Evolutionary conservation across 78 protist species (phyloP).

Genomic region (Dictyostelium intermedium): DNA sequence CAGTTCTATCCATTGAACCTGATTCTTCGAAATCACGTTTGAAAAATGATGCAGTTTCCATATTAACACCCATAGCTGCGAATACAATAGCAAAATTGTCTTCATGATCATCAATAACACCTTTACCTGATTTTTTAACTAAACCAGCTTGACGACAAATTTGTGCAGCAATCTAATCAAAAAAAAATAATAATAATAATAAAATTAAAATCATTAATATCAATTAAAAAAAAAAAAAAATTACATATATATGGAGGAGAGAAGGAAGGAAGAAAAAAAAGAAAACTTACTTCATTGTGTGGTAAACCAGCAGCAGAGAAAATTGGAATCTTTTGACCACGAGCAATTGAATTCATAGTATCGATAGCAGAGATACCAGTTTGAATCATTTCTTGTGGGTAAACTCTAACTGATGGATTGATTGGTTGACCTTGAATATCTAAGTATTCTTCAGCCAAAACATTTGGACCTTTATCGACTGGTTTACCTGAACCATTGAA

Average conservation of each 20-base stretch:
- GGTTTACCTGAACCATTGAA: constrained; percentile 99
- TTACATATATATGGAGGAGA: too few species aligned
- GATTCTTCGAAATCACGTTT: constrained; percentile 98
- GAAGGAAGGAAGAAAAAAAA: too few species aligned
- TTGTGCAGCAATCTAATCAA: constrained; percentile 96
- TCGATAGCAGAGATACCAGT: constrained; percentile 99
- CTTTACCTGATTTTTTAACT: constrained; percentile 89
- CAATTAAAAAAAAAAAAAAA: background rate
- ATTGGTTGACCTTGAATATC: constrained; percentile 98
- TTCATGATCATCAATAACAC: constrained; percentile 87
- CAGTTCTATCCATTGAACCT: constrained; percentile 97
- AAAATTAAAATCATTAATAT: background rate
- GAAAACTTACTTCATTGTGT: constrained; percentile 91
- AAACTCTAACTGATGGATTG: constrained; percentile 97
- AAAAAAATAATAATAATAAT: background rate
- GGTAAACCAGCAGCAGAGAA: constrained; percentile 99
- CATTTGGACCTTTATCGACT: constrained; percentile 97
- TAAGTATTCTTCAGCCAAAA: constrained; percentile 97
- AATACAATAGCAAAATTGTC: constrained; percentile 99
- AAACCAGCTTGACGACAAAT: constrained; percentile 99
- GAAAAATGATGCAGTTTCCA: constrained; percentile 99
- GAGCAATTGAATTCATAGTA: constrained; percentile 99
- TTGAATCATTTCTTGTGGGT: constrained; percentile 99
- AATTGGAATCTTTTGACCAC: constrained; percentile 99
- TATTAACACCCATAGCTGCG: constrained; percentile 99